Conservation (phyloP, 768 basidiomycete genomes). For the Candolleomyces aberdarensis region DNA sequence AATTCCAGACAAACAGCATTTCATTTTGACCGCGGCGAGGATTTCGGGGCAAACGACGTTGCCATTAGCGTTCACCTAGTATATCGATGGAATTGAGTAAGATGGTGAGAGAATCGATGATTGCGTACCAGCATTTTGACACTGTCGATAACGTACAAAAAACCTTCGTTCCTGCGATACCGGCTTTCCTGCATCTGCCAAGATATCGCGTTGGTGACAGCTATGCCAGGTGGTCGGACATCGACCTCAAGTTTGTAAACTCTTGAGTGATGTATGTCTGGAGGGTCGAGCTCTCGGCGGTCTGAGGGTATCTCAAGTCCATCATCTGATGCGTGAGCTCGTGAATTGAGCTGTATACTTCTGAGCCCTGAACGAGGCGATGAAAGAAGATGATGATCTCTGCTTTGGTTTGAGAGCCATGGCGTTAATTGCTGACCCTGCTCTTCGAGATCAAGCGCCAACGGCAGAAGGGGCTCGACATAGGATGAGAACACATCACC, state of each 20-base stretch:
- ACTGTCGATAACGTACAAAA: constrained; percentile 96
- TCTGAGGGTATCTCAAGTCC: constrained; percentile 99
- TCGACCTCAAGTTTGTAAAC: constrained; percentile 93
- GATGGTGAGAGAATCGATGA: constrained; percentile 10
- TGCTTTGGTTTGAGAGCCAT: constrained; percentile 89
- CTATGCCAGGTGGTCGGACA: constrained; percentile 90
- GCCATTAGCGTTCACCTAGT: constrained; percentile 91
- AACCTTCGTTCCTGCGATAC: constrained; percentile 98
- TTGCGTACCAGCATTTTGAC: constrained; percentile 85
- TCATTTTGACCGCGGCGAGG: constrained; percentile 98
- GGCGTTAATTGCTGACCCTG: constrained; percentile 95
- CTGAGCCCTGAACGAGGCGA: constrained; percentile 92
- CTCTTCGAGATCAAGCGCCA: constrained; percentile 94
- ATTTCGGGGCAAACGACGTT: constrained; percentile 98
- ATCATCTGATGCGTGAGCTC: constrained; percentile 99
- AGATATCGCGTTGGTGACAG: constrained; percentile 97
- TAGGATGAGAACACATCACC: constrained; percentile 90
- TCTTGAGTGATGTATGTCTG: constrained; percentile 99
- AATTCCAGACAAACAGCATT: constrained; percentile 99
- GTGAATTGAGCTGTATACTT: no score
- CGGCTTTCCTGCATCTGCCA: constrained; percentile 98
- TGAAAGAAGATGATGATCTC: constrained; percentile 97
- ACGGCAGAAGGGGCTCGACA: constrained; percentile 90
- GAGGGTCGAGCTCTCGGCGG: constrained; percentile 97
- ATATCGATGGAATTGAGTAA: background rate